Evolutionary conservation across 768 basidiomycete species (phyloP), one percentile per base, ranked within the genome.

Genomic region (Trametes elegans): DNA sequence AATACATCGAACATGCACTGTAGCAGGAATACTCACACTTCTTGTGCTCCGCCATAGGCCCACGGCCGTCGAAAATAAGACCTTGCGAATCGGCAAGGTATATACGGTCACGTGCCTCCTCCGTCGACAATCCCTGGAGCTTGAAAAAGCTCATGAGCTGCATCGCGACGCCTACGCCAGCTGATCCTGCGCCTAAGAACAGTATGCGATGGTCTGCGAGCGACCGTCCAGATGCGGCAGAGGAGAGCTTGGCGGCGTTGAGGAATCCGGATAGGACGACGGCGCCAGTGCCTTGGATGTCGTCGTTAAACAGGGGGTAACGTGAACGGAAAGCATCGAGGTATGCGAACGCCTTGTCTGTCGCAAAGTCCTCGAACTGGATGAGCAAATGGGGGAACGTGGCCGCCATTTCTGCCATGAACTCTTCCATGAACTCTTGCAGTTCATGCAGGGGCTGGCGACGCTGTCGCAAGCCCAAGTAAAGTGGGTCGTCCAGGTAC

Each of bases 331-430:
- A 93, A 36, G 81, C 76, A 35, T 85, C 80, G 27, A 96, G 83
- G 71, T 90, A 94, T 49, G 80, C 74, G 76, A 97, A 97, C 0
- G 94, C 94, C 58, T 93, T 86, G 58, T 96, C 88, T 2, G 91
- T 93, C 28, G 90, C 86, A 74, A 94, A 97, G 74, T 97, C 93
- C 83, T 91, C 90, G 61, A 92, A 93, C 71, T 95, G 93, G 57
- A 95, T 77, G 66, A 95, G 77, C 45, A 91, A 77, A 62, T 88
- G 85, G 0, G 93, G 93, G 78, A 87, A 94, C 10, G 79, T 75
- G 35, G 67, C 66, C 16, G 78, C 72, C 79, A 95, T 90, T 69
- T 90, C 91, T 35, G 75, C 66, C 90, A 97, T 93, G 73, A 97
- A 94, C 68, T 92, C 88, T 65, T 94, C 91, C 87, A 97, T 90